Evolutionary conservation across 2,329 filamentous ascomycete genomes (phyloP).

Genomic region (Fusarium tupiense): DNA sequence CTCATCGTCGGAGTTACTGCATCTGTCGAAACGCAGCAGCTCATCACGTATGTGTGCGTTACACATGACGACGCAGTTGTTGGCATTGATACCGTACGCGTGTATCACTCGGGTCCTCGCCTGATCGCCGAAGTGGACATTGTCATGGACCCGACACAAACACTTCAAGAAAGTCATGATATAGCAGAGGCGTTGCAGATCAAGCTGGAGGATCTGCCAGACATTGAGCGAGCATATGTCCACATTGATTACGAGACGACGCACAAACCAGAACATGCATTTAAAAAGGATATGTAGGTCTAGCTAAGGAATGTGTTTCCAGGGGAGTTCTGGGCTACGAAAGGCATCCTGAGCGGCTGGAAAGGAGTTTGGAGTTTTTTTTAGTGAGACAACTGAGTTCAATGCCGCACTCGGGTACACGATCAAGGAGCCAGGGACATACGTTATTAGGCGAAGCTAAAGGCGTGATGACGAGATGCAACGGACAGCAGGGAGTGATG

Average conservation of each 20-base stretch:
- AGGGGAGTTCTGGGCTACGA: neutral
- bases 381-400: conserved; percentile 3
- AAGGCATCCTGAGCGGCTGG: conserved; percentile 14
- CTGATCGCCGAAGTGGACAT: conserved; percentile 96
- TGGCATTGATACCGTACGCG: conserved; percentile 93
- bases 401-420: conserved; percentile 14
- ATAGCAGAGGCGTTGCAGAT: conserved; percentile 93
- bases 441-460: neutral
- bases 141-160: conserved; percentile 83
- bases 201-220: conserved; percentile 90
- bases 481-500: neutral
- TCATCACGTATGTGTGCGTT: conserved; percentile 91
- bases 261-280: conserved; percentile 85
- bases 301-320: conserved; percentile 10
- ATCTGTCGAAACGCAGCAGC: conserved; percentile 84
- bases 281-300: conserved; percentile 67
- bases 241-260: conserved; percentile 98
- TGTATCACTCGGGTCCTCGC: conserved; percentile 88
- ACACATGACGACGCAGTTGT: conserved; percentile 85
- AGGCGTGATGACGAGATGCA: neutral
- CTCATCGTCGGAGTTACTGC: conserved; percentile 90
- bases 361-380: neutral
- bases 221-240: conserved; percentile 93
- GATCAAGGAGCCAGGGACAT: conserved; percentile 2
- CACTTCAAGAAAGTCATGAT: conserved; percentile 85